phyloP scores from a whole-genome alignment of 1,284 basidiomycete genomes.

The Neotropicomus parvogracilis region DNA sequence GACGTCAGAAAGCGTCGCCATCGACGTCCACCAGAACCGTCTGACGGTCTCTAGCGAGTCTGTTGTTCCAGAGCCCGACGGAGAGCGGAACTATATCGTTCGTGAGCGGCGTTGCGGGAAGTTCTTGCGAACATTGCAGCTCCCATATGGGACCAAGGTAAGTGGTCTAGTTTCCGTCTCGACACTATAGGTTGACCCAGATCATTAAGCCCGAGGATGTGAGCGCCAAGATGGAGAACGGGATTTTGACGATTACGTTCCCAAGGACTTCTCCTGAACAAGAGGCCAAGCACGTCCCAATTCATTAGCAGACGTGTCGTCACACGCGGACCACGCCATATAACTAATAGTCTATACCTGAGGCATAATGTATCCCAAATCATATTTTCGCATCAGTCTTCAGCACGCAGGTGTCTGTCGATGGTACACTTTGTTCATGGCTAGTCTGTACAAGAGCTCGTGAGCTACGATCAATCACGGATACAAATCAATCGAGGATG shows the following conservation, averaged over 20 bases:
- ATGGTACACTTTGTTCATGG: no score
- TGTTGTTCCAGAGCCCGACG: slow-evolving; percentile 19
- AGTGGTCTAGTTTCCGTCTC: not conserved
- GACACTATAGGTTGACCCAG: not conserved
- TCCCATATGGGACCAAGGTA: slow-evolving; percentile 33
- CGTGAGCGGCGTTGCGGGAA: slow-evolving; percentile 39
- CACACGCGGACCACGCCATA: no score
- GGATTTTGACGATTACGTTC: slow-evolving; percentile 30
- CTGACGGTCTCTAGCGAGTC: slow-evolving; percentile 40
- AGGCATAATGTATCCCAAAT: no score
- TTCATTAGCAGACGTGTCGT: no score
- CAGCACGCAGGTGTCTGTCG: no score
- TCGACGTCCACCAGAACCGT: slow-evolving; percentile 38
- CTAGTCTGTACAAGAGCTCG: no score
- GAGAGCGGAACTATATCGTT: slow-evolving; percentile 28
- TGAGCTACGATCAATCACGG: no score
- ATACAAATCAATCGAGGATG: no score
- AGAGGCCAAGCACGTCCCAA: not conserved
- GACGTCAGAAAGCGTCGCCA: slow-evolving; percentile 38
- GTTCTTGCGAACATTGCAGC: slow-evolving; percentile 15
- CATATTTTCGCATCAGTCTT: no score
- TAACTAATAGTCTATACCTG: no score
- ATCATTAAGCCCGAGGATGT: slow-evolving; percentile 12
- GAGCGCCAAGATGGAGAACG: slow-evolving; percentile 24
- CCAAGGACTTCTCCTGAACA: slow-evolving; percentile 23